Evolutionary conservation across 202 grass and related monocot genomes (phyloP).

Genomic region (Alloteropsis angusta): DNA sequence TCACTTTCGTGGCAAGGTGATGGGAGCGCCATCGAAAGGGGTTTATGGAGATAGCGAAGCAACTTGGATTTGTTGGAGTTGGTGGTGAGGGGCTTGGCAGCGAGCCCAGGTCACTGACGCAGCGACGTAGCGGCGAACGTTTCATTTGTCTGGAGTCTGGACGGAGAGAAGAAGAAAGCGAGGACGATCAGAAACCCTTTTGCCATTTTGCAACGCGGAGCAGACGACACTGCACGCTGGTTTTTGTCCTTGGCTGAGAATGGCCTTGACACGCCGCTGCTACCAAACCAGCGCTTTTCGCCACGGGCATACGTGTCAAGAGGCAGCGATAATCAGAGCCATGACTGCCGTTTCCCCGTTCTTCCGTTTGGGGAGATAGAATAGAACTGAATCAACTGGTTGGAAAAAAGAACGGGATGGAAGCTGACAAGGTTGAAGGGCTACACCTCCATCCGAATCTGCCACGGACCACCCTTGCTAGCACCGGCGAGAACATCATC

Average conservation of each 20-base stretch:
- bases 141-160: conserved; percentile 12
- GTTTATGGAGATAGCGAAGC: conserved; percentile 21
- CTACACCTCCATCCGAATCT: not conserved
- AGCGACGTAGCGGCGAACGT: not conserved
- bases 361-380: not conserved
- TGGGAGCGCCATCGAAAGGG: conserved; percentile 9
- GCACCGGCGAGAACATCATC: not conserved
- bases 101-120: not conserved
- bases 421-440: not conserved
- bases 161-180: not conserved
- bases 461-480: not conserved
- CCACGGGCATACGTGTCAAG: not conserved
- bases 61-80: conserved; percentile 25
- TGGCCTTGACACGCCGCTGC: not conserved
- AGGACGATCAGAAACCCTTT: not conserved
- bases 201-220: not conserved
- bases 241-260: not conserved
- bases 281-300: not conserved
- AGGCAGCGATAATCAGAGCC: not conserved
- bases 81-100: not conserved
- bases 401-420: not conserved
- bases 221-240: not conserved
- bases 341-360: not conserved
- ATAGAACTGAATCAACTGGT: not conserved
- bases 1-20: not conserved